Evolutionary conservation across 768 basidiomycete genomes (phyloP).

Genomic region (Boletus sp.): DNA sequence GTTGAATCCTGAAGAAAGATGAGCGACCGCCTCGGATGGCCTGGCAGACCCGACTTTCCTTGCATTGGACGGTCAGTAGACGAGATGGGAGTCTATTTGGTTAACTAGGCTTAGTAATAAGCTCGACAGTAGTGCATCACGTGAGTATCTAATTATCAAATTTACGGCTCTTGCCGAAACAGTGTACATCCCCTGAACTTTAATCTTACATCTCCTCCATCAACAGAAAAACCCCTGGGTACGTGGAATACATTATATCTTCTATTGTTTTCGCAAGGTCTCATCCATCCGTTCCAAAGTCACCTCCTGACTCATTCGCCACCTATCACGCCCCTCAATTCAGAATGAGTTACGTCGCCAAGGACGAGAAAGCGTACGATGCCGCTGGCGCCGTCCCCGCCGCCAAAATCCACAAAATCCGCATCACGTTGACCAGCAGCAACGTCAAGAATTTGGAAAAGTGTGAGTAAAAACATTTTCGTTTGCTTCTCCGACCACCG

Average conservation of each 20-base stretch:
- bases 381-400: conserved; percentile 84
- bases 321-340: conserved; percentile 3
- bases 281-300: conserved; percentile 36
- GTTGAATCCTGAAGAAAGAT: conserved; percentile 54
- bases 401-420: conserved; percentile 97
- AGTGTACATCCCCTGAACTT: conserved; percentile 22
- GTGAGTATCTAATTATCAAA: too few species aligned
- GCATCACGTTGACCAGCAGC: conserved; percentile 97
- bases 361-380: conserved; percentile 97
- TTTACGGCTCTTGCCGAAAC: conserved; percentile 12
- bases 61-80: conserved; percentile 34
- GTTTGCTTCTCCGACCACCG: not conserved
- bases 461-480: conserved; percentile 50
- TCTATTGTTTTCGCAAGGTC: not conserved
- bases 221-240: conserved; percentile 31
- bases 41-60: conserved; percentile 30
- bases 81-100: too few species aligned
- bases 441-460: conserved; percentile 99
- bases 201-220: conserved; percentile 32
- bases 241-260: not conserved
- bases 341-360: conserved; percentile 98
- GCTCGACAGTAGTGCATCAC: too few species aligned
- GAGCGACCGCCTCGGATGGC: not conserved
- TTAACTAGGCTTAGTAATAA: too few species aligned
- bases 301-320: conserved; percentile 77